phyloP scores from a whole-genome alignment of 2,329 filamentous ascomycete species.

The Scortechinia acanthostroma region DNA sequence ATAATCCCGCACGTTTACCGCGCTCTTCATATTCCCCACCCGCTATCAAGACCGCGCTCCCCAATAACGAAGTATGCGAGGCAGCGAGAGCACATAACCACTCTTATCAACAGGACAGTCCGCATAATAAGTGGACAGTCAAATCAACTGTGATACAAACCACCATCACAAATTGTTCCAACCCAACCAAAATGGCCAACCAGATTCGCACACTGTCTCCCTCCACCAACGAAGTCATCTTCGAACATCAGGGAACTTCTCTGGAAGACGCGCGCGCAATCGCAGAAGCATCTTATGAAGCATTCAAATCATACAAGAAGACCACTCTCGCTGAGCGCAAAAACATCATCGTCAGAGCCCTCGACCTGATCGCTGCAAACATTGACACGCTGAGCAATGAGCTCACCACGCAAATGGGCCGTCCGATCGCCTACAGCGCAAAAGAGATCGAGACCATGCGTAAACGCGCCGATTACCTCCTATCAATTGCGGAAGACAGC shows the following conservation, averaged over 20 bases:
- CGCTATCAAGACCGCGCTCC: too few relatives aligned
- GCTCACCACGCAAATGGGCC: conserved; percentile 89
- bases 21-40: too few relatives aligned
- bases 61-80: too few relatives aligned
- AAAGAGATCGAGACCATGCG: conserved; percentile 81
- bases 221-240: conserved; percentile 75
- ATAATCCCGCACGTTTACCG: too few relatives aligned
- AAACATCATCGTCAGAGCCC: conserved; percentile 72
- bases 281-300: conserved; percentile 64
- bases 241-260: conserved; percentile 72
- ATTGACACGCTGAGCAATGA: conserved; percentile 78
- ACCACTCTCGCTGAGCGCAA: conserved; percentile 72
- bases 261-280: conserved; percentile 63
- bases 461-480: conserved; percentile 76
- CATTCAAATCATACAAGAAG: conserved; percentile 71
- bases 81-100: too few relatives aligned
- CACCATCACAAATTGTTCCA: too few relatives aligned
- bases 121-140: too few relatives aligned
- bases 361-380: conserved; percentile 62
- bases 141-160: too few relatives aligned
- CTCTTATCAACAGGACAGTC: too few relatives aligned
- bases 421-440: conserved; percentile 79
- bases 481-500: conserved; percentile 74
- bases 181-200: too few relatives aligned
- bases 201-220: conserved; percentile 85